Conservation (phyloP, 129 eudicot species). For the Saussurea involucrata region DNA sequence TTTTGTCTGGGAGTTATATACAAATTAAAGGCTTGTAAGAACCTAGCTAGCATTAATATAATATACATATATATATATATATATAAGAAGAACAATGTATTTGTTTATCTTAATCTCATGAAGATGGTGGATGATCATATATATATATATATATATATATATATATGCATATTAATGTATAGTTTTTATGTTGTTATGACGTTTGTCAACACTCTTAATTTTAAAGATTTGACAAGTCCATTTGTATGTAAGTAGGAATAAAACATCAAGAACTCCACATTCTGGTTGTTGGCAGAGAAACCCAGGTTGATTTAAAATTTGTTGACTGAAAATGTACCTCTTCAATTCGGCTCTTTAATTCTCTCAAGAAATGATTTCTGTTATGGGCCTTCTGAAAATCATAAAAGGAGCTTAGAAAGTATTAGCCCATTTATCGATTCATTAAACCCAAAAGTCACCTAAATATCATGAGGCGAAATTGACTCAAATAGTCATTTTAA, state of each 20-base stretch:
- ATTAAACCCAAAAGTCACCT: conserved; percentile 17
- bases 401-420: background rate
- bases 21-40: conserved; percentile 16
- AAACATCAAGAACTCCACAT: conserved; percentile 20
- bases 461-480: background rate
- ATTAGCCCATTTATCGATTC: conserved; percentile 1
- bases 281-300: no score
- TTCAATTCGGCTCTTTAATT: no score
- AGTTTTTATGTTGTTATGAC: no score
- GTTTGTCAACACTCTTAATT: background rate
- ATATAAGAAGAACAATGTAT: background rate
- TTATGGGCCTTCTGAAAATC: conserved; percentile 11
- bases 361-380: background rate
- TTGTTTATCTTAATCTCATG: conserved; percentile 1
- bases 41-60: background rate
- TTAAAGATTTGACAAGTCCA: conserved; percentile 1
- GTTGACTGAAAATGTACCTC: conserved; percentile 15
- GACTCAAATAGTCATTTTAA: no score
- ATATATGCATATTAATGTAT: no score
- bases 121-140: no score
- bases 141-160: no score
- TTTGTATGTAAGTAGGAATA: conserved; percentile 17
- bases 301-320: conserved; percentile 13
- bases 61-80: background rate
- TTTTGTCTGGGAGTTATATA: conserved; percentile 19